These are phyloP conservation scores for Pleurozium schreberi DNA, from an alignment of 225 moss, liverwort and hornwort genomes.

Conservation along the genomic window DNA sequence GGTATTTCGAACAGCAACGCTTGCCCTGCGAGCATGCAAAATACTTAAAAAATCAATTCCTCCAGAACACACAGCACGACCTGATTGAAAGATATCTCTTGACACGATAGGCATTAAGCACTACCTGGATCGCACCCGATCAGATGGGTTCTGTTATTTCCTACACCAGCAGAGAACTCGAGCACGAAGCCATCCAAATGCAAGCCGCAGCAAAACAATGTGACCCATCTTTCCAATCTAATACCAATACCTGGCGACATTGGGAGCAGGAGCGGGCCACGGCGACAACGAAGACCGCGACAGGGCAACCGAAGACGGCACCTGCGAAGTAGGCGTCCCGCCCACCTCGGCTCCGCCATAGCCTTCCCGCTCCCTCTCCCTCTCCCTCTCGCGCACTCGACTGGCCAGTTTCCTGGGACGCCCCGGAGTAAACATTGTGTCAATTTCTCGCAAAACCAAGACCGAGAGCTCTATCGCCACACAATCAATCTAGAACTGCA, in stretches of 20 bases:
- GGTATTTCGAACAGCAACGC: slow-evolving; percentile 27
- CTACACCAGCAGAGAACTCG: neutral
- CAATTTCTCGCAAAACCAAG: neutral
- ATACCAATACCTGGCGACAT: slow-evolving; percentile 31
- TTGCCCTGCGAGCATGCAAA: slow-evolving; percentile 37
- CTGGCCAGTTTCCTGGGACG: slow-evolving; percentile 16
- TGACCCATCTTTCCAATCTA: neutral
- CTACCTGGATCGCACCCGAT: neutral
- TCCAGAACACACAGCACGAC: neutral
- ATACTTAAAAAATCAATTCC: neutral
- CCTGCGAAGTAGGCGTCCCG: slow-evolving; percentile 22
- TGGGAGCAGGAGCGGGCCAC: slow-evolving; percentile 50
- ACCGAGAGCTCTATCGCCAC: neutral
- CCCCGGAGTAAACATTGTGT: slow-evolving; percentile 46
- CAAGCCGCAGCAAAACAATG: neutral
- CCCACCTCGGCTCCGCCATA: slow-evolving; percentile 10
- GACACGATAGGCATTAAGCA: neutral
- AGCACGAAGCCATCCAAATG: neutral
- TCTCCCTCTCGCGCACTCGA: slow-evolving; percentile 15
- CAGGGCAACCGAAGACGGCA: slow-evolving; percentile 24
- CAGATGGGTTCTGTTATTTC: neutral
- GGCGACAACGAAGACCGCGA: slow-evolving; percentile 43
- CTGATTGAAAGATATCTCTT: neutral
- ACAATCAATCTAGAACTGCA: neutral
- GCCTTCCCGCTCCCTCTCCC: neutral